A percentile compares a stretch with the other conserved stretches of the same genome.
Conservation (phyloP, 1,139 yeast species). For the Meyerozyma athensensis region DNA sequence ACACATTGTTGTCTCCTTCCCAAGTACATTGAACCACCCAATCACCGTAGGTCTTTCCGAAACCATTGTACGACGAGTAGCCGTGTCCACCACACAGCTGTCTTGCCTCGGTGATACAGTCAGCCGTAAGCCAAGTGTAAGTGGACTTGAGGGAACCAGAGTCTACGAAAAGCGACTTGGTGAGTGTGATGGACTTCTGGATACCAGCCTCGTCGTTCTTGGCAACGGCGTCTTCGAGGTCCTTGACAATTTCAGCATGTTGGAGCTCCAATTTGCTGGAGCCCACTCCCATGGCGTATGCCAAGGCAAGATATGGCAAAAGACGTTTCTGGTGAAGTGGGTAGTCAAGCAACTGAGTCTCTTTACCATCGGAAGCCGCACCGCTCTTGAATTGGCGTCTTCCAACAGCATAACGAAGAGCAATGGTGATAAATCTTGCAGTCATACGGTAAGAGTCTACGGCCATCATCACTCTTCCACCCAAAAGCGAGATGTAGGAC, state of each 20-base stretch:
- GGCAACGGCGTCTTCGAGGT: slow-evolving; percentile 13
- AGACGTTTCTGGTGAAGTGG: slow-evolving; percentile 16
- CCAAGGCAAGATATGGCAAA: slow-evolving; percentile 15
- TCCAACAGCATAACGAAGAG: slow-evolving; percentile 15
- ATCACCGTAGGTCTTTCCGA: slow-evolving; percentile 15
- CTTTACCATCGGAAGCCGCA: slow-evolving; percentile 5
- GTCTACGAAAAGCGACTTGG: slow-evolving; percentile 15
- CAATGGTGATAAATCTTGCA: slow-evolving; percentile 15
- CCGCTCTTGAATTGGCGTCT: slow-evolving; percentile 12
- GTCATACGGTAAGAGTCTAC: slow-evolving; percentile 15
- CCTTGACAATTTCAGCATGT: slow-evolving; percentile 11
- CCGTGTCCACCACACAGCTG: slow-evolving; percentile 18
- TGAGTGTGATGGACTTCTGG: slow-evolving; percentile 10
- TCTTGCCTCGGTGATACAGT: slow-evolving; percentile 13
- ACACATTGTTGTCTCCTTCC: slow-evolving; percentile 18
- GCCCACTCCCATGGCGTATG: slow-evolving; percentile 13
- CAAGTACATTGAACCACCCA: slow-evolving; percentile 19
- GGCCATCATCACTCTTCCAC: slow-evolving; percentile 17
- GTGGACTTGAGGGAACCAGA: slow-evolving; percentile 15
- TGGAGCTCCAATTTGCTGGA: slow-evolving; percentile 14
- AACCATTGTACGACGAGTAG: slow-evolving; percentile 16
- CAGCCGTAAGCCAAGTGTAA: slow-evolving; percentile 15
- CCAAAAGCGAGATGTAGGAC: slow-evolving; percentile 15
- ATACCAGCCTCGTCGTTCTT: slow-evolving; percentile 11
- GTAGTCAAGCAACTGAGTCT: slow-evolving; percentile 15